These are phyloP conservation scores for Tylopilus vinaceipallidus DNA, from an alignment of 768 basidiomycete species.

Conservation along the genomic window DNA sequence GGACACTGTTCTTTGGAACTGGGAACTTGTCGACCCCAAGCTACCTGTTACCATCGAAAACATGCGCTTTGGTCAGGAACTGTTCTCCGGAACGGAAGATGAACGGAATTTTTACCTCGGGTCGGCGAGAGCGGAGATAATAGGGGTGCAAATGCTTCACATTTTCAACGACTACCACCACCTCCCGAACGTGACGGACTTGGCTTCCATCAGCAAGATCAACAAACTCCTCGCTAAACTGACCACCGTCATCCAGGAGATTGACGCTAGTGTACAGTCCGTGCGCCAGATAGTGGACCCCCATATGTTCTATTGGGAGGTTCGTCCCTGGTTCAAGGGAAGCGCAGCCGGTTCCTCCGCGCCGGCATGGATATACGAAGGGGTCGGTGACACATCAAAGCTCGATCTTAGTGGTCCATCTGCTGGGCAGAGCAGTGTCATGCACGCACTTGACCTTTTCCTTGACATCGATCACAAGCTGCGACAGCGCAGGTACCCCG, in stretches of 20 bases:
- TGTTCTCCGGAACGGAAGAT: conserved; percentile 83
- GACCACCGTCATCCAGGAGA: conserved; percentile 65
- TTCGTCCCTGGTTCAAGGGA: conserved; percentile 92
- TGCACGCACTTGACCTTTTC: conserved; percentile 84
- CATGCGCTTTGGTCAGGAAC: conserved; percentile 59
- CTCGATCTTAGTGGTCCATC: conserved; percentile 84
- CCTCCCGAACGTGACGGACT: conserved; percentile 64
- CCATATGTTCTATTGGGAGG: conserved; percentile 82
- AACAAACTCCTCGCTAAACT: conserved; percentile 70
- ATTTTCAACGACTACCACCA: conserved; percentile 87
- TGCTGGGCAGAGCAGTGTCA: conserved; percentile 90
- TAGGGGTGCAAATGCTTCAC: conserved; percentile 80
- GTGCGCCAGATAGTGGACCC: conserved; percentile 78
- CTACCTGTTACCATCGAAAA: conserved; percentile 67
- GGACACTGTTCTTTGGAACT: conserved; percentile 96
- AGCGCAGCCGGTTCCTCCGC: conserved; percentile 54
- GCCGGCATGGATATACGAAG: conserved; percentile 76
- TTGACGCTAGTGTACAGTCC: conserved; percentile 66
- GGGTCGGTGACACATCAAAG: conserved; percentile 53
- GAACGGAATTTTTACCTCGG: conserved; percentile 85
- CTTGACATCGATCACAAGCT: conserved; percentile 88
- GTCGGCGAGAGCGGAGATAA: conserved; percentile 82
- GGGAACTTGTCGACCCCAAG: conserved; percentile 56
- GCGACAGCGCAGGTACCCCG: conserved; percentile 62
- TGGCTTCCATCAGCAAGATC: conserved; percentile 64